Base-by-base conservation (phyloP, 345 rosid genomes). In the Rhizophora mangle region DNA sequence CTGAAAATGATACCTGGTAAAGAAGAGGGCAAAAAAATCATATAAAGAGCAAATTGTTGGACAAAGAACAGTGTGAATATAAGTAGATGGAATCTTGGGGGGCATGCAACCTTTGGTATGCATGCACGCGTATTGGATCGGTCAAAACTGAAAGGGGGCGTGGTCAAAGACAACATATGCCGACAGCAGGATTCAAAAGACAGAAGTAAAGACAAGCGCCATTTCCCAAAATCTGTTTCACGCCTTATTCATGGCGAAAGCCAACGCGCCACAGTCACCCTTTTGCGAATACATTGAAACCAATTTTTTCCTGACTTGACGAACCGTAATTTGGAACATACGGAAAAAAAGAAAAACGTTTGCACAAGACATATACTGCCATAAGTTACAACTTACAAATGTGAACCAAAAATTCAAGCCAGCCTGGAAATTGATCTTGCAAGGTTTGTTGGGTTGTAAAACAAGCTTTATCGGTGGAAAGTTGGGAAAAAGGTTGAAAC, bases 91-190 rank as follows among this genome's bases (percentile, higher is more conserved):
- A 55, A 31, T 55, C n/a, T 16, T 61, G 36, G 56, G 15, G 46
- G 13, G 3, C 0, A 39, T 39, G 46, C 46, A 39, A 39, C 46
- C 46, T 39, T 8, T 21, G 57, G 1, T 31, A 10, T 30, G 68
- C 69, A 21, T 54, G 69, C 36, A 66, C 13, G 13, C 3, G 30
- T 11, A 51, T 18, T 5, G 51, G 46, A 19, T 10, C 24, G 61
- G 74, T 72, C 68, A 72, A 64, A 43, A 19, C 31, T 21, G 43
- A 55, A 68, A 72, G 67, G 60, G 51, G 47, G 16, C 0, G 19
- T 21, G 30, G 83, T 76, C 77, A 72, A 73, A 64, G 81, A 65
- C 79, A 74, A 53, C 60, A 55, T 31, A 64, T 56, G 69, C 52
- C 68, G 30, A 64, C 30, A 57, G 63, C 70, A 39, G 34, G 27